Evolutionary conservation across 2,329 filamentous ascomycete species (phyloP), one percentile per base, ranked within the genome.

Genomic region (Claviceps citrina): DNA sequence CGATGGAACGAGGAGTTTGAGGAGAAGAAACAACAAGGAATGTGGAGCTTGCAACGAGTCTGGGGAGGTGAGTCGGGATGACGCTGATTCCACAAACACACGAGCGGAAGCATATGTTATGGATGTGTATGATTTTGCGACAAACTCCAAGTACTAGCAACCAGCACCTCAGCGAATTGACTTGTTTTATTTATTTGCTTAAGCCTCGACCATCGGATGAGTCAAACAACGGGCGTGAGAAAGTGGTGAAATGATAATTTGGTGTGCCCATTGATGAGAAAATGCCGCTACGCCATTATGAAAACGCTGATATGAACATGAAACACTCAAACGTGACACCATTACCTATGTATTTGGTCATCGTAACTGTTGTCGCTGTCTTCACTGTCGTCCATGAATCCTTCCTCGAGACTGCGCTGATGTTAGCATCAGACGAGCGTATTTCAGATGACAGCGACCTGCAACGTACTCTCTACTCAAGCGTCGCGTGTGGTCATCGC

Each of bases 401-500:
- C 63, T 45, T 65, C 60, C 22, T 49, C 47, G 12, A 49, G 41
- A 32, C 47, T 49, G 31, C 25, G 10, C n/a, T 16, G 19, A 10
- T 20, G 44, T 49, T 27, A 49, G 53, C 51, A 38, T 40, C 15
- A 25, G 7, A 10, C 7, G 22, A 13, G 9, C 19, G n/a, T 13
- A 36, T 25, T 12, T 24, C 20, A 27, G 25, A 3, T 16, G 6
- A 36, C 16, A 5, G 12, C 7, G 13, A 16, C 15, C 12, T 7
- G 24, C 3, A 16, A 64, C 70, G 56, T 59, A 76, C 64, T 93
- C 85, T 60, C 84, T 68, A 56, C 84, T 89, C 45, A 93, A 52
- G 46, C 85, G 68, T 49, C 73, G 65, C 32, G 68, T 62, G 36
- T 66, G 68, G 44, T 75, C 71, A 34, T 60, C 58, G 35, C 58